Evolutionary conservation across 2,329 filamentous ascomycete genomes (phyloP).

Genomic region (Massarina eburnea): DNA sequence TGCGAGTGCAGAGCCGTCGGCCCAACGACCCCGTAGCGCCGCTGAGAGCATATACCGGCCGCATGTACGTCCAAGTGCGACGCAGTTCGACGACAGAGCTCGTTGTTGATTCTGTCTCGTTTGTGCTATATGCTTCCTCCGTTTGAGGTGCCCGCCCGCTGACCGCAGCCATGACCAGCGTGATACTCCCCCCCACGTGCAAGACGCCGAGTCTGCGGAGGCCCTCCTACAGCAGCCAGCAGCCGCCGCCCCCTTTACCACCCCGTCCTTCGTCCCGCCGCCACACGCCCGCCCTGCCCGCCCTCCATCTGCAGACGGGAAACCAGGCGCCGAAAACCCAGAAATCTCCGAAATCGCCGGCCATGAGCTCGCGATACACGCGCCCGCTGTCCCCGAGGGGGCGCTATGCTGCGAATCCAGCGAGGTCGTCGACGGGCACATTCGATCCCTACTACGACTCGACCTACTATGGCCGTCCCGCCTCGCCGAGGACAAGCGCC

Average conservation of each 20-base stretch:
- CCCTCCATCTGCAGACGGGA: slow-evolving; percentile 24
- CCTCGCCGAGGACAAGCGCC: slow-evolving; percentile 38
- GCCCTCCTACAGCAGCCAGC: slow-evolving; percentile 20
- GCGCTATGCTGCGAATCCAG: slow-evolving; percentile 34
- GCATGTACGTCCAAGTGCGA: slow-evolving; percentile 39
- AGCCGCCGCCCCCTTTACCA: slow-evolving; percentile 20
- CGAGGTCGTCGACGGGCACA: slow-evolving; percentile 40
- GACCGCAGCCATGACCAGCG: slow-evolving; percentile 38
- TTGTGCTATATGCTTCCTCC: slow-evolving; percentile 14
- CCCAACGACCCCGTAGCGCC: too few relatives aligned
- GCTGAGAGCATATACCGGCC: slow-evolving; percentile 17
- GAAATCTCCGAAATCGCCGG: slow-evolving; percentile 19
- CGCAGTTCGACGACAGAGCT: slow-evolving; percentile 27
- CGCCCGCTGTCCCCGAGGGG: slow-evolving; percentile 39
- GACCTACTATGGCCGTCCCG: slow-evolving; percentile 31
- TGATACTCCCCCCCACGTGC: slow-evolving; percentile 26
- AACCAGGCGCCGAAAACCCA: too few relatives aligned
- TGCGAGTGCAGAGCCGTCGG: slow-evolving; percentile 7
- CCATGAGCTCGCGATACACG: slow-evolving; percentile 40
- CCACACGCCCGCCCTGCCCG: slow-evolving; percentile 22
- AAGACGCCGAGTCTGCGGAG: slow-evolving; percentile 16
- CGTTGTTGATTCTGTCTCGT: slow-evolving; percentile 17
- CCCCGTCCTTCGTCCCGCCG: slow-evolving; percentile 19
- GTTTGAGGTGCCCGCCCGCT: slow-evolving; percentile 20
- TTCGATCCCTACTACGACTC: slow-evolving; percentile 40